Percentiles rank a stretch among this genome's conserved stretches.
Conservation (phyloP, 1,139 yeast genomes). For the Kodamaea sp. region DNA sequence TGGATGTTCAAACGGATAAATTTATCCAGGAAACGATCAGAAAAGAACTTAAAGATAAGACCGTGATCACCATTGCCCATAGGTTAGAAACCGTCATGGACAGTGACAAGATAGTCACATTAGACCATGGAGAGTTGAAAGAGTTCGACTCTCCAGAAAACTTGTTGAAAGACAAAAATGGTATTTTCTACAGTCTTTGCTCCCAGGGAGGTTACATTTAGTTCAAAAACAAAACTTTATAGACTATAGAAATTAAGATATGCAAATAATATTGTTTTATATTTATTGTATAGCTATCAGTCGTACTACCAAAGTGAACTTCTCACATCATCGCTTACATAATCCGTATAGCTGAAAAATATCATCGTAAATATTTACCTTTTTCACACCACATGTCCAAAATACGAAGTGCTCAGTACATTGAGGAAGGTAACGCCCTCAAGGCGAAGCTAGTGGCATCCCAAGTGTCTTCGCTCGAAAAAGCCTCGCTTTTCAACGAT, state of each 20-base stretch:
- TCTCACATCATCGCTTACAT: constrained; percentile 8
- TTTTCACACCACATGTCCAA: constrained; percentile 3
- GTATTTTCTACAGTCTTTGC: constrained; percentile 54
- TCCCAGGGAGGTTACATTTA: constrained; percentile 45
- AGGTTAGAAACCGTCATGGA: constrained; percentile 81
- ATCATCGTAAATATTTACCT: not conserved
- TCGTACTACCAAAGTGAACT: too few relatives aligned
- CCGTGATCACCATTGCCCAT: constrained; percentile 81
- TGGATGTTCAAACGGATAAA: constrained; percentile 76
- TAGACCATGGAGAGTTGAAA: constrained; percentile 65
- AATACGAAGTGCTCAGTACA: constrained; percentile 2
- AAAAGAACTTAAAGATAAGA: constrained; percentile 58
- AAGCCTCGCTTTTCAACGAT: not conserved
- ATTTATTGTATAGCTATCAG: too few relatives aligned
- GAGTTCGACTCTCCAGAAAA: constrained; percentile 69
- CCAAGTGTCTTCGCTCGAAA: constrained; percentile 2
- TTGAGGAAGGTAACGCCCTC: constrained; percentile 3
- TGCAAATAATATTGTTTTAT: too few relatives aligned
- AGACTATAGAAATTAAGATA: too few relatives aligned
- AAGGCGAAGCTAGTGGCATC: constrained; percentile 7
- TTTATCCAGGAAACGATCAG: constrained; percentile 76
- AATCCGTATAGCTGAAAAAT: constrained; percentile 2
- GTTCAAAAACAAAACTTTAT: too few relatives aligned
- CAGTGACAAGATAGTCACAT: constrained; percentile 68
- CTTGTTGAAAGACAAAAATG: constrained; percentile 42